These are phyloP conservation scores for Crithidia bombi DNA, from an alignment of 208 protist genomes.

Conservation along the genomic window DNA sequence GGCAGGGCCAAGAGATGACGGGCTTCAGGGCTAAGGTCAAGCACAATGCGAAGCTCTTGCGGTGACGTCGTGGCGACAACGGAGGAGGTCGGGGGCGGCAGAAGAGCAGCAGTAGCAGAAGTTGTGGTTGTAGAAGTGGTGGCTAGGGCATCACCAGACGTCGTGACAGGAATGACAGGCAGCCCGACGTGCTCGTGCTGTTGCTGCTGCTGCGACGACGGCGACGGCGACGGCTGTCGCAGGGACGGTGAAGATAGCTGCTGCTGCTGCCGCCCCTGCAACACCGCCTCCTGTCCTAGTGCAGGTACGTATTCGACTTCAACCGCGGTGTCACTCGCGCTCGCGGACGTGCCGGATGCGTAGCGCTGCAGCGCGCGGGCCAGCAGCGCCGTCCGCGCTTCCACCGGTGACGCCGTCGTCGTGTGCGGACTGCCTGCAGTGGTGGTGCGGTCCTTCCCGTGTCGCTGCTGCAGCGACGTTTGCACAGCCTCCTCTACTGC, in stretches of 20 bases:
- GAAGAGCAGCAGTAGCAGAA: neutral
- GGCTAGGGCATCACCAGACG: constrained; percentile 11
- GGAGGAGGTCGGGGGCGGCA: too few species aligned
- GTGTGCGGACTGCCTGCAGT: neutral
- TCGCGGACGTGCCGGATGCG: too few species aligned
- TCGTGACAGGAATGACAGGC: constrained; percentile 9
- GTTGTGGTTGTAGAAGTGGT: neutral
- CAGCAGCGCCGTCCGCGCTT: neutral
- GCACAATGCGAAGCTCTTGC: constrained; percentile 26
- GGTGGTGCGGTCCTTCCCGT: neutral
- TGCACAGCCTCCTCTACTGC: constrained; percentile 16
- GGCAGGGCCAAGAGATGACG: neutral
- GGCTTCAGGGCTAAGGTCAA: constrained; percentile 23
- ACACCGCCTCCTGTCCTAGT: too few species aligned
- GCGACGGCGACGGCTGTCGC: too few species aligned
- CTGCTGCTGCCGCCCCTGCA: too few species aligned
- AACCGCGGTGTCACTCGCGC: neutral
- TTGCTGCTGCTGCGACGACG: neutral
- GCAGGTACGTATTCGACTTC: neutral
- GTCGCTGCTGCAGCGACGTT: neutral
- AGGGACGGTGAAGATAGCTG: too few species aligned
- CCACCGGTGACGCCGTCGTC: neutral
- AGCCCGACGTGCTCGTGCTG: constrained; percentile 9
- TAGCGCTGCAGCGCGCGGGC: neutral
- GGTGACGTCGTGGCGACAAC: neutral